phyloP scores from a whole-genome alignment of 179 eudicot genomes.

The Monotropa hypopitys region DNA sequence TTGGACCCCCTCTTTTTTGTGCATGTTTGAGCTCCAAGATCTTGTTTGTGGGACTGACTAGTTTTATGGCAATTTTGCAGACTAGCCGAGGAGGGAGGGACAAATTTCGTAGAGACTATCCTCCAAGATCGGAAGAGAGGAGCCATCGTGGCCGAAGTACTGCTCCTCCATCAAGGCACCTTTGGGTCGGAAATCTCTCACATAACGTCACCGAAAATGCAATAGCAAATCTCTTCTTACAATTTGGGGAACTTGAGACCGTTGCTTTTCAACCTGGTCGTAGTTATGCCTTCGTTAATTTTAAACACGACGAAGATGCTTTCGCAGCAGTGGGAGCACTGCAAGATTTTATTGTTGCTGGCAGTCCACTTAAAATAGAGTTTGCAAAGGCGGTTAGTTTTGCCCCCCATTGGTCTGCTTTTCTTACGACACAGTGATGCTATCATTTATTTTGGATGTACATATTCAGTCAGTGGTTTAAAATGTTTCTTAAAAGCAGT shows the following conservation, averaged over 20 bases:
- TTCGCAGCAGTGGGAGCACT: slow-evolving; percentile 51
- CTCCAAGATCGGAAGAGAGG: slow-evolving; percentile 38
- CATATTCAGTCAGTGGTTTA: slow-evolving; percentile 7
- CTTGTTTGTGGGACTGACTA: neutral
- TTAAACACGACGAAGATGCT: slow-evolving; percentile 48
- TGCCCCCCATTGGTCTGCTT: slow-evolving; percentile 26
- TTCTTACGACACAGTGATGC: slow-evolving; percentile 10
- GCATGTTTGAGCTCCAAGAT: neutral
- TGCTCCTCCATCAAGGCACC: slow-evolving; percentile 57
- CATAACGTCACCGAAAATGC: slow-evolving; percentile 25
- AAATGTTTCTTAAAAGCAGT: slow-evolving; percentile 4
- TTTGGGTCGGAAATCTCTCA: slow-evolving; percentile 73
- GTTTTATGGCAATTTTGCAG: slow-evolving; percentile 18
- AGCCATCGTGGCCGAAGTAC: slow-evolving; percentile 29
- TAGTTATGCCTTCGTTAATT: slow-evolving; percentile 67
- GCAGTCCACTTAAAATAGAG: slow-evolving; percentile 64
- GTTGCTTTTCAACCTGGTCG: slow-evolving; percentile 63
- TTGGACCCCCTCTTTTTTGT: neutral
- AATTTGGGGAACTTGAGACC: slow-evolving; percentile 56
- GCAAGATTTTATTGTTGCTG: slow-evolving; percentile 53
- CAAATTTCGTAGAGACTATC: slow-evolving; percentile 36
- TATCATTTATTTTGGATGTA: slow-evolving; percentile 11
- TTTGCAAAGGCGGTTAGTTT: slow-evolving; percentile 91
- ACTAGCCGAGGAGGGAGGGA: slow-evolving; percentile 51
- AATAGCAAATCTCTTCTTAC: slow-evolving; percentile 31